Conservation (phyloP, 768 basidiomycete genomes). For the Nevesoporus exiguus region DNA sequence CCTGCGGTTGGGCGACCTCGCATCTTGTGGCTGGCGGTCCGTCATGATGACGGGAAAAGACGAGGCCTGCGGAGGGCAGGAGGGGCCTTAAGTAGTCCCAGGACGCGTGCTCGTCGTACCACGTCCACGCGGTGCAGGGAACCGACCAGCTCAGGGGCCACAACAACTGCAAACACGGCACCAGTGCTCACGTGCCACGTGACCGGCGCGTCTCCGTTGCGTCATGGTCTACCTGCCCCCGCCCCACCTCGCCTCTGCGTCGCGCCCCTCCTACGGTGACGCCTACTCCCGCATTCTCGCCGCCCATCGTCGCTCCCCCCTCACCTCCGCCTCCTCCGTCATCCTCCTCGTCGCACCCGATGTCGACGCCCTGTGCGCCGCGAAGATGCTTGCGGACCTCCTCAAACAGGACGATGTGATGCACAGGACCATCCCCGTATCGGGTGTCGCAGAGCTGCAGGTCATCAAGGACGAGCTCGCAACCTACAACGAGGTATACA, state of each 20-base stretch:
- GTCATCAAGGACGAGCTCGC: slow-evolving; percentile 61
- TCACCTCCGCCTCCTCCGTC: slow-evolving; percentile 78
- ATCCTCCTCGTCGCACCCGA: slow-evolving; percentile 85
- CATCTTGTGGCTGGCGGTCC: slow-evolving; percentile 51
- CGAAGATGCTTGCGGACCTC: slow-evolving; percentile 83
- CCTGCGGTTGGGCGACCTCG: slow-evolving; percentile 54
- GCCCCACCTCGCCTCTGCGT: slow-evolving; percentile 59
- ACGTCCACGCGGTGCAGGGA: slow-evolving; percentile 24
- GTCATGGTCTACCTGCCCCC: slow-evolving; percentile 68
- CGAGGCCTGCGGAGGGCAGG: slow-evolving; percentile 2
- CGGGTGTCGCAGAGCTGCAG: slow-evolving; percentile 77
- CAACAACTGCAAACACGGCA: slow-evolving; percentile 23
- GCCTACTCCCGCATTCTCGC: slow-evolving; percentile 73
- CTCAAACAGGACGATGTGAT: slow-evolving; percentile 93
- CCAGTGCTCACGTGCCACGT: no score
- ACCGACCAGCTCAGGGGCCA: slow-evolving; percentile 13
- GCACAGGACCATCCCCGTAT: slow-evolving; percentile 85
- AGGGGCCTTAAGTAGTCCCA: slow-evolving; percentile 28
- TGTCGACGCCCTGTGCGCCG: slow-evolving; percentile 89
- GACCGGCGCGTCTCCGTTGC: background rate
- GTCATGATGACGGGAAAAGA: slow-evolving; percentile 43
- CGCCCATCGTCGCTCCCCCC: slow-evolving; percentile 66
- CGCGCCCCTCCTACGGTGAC: slow-evolving; percentile 62
- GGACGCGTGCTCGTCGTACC: slow-evolving; percentile 29
- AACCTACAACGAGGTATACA: slow-evolving; percentile 61